phyloP scores from a whole-genome alignment of 306 rosid genomes.

The Trifolium repens region DNA sequence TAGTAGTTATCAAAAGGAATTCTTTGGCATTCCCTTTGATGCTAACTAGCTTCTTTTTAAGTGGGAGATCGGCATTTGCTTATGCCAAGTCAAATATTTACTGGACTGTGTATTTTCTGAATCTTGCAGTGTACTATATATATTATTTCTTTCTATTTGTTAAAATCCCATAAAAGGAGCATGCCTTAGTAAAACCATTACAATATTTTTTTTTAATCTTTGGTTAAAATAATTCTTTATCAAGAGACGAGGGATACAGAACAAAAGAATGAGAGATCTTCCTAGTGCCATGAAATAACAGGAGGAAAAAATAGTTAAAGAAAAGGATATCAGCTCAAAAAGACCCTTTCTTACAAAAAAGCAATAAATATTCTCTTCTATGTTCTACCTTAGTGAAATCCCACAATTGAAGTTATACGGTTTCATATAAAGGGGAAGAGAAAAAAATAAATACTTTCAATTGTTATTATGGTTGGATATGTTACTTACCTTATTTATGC shows the following conservation, averaged over 20 bases:
- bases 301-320: not conserved
- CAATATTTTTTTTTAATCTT: not conserved
- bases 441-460: not conserved
- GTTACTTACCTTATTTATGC: not conserved
- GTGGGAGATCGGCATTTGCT: not conserved
- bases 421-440: not conserved
- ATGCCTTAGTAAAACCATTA: not conserved
- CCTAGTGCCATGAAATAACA: not conserved
- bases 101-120: not conserved
- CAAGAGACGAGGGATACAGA: not conserved
- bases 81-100: not conserved
- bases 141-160: not conserved
- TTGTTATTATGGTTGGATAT: not conserved
- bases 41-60: not conserved
- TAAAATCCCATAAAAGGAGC: not conserved
- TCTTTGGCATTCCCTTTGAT: not conserved
- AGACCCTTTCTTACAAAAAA: not conserved
- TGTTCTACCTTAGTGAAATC: not conserved
- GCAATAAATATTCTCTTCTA: not conserved
- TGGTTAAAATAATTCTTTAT: not conserved
- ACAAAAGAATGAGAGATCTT: not conserved
- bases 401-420: not conserved
- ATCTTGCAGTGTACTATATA: not conserved
- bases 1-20: not conserved
- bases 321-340: not conserved